These are phyloP conservation scores for bread wheat (Triticum aestivum) DNA, from an alignment of 176 grass and related monocot genomes.

Conservation along the genomic window DNA sequence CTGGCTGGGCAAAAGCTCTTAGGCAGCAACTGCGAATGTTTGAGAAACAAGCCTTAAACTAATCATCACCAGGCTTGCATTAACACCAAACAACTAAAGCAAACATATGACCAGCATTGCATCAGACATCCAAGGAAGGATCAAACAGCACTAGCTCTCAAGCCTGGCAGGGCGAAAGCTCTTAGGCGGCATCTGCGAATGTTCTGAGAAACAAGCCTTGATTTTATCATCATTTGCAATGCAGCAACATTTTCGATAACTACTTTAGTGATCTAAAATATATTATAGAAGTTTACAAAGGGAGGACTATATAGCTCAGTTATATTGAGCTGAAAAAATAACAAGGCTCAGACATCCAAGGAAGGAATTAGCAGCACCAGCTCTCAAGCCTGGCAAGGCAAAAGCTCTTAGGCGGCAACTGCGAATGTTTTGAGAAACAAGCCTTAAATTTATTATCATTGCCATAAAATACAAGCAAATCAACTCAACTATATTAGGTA, in stretches of 20 bases:
- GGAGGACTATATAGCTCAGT: not conserved
- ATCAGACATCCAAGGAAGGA: slow-evolving; percentile 73
- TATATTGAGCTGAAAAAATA: not conserved
- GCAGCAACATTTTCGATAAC: not conserved
- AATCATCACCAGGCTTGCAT: not conserved
- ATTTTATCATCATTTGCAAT: slow-evolving; percentile 3
- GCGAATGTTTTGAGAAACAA: slow-evolving; percentile 78
- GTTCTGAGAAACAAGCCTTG: slow-evolving; percentile 68
- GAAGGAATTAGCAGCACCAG: slow-evolving; percentile 49
- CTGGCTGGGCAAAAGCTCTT: slow-evolving; percentile 52
- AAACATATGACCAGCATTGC: not conserved
- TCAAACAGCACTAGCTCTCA: slow-evolving; percentile 53
- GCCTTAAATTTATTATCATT: slow-evolving; percentile 27
- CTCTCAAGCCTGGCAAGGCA: slow-evolving; percentile 52
- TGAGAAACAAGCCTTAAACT: slow-evolving; percentile 56
- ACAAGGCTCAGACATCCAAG: slow-evolving; percentile 49
- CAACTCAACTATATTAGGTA: not conserved
- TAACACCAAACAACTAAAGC: not conserved
- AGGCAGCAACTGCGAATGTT: slow-evolving; percentile 53
- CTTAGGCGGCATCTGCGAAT: slow-evolving; percentile 63
- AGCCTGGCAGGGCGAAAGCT: slow-evolving; percentile 57
- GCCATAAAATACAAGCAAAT: not conserved
- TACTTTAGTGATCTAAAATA: too few relatives aligned
- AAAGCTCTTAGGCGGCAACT: slow-evolving; percentile 57
- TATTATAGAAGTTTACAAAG: too few relatives aligned